phyloP scores from a whole-genome alignment of 495 filamentous ascomycete species.

The Astrothelium macrocarpum region DNA sequence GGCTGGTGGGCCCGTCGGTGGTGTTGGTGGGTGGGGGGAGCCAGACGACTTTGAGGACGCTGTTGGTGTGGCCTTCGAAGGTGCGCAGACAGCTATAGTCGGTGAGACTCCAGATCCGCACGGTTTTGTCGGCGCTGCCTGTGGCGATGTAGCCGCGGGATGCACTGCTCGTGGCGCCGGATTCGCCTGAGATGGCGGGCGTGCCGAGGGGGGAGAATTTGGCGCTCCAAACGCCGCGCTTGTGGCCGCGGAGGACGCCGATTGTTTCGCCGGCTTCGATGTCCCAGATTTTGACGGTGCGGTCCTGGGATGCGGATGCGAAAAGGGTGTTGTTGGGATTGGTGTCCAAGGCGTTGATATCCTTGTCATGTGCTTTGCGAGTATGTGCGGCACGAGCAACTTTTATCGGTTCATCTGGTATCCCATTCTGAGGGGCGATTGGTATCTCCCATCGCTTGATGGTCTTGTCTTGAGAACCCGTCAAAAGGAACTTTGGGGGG shows the following conservation, averaged over 20 bases:
- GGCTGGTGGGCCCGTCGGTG: conserved; percentile 30
- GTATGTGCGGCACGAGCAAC: conserved; percentile 51
- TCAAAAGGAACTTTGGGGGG: conserved; percentile 74
- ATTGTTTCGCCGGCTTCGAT: conserved; percentile 75
- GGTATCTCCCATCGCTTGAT: conserved; percentile 80
- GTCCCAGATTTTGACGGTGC: conserved; percentile 93
- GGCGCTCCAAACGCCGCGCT: conserved; percentile 90
- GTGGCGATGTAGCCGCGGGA: conserved; percentile 70
- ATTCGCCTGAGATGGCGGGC: conserved; percentile 57
- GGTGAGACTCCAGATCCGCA: conserved; percentile 88
- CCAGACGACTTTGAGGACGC: conserved; percentile 89
- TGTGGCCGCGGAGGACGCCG: conserved; percentile 84
- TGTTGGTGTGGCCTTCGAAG: conserved; percentile 93
- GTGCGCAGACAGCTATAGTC: conserved; percentile 91
- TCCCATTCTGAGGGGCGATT: conserved; percentile 15
- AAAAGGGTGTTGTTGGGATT: conserved; percentile 61
- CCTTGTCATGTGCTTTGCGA: conserved; percentile 92
- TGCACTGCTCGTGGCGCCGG: conserved; percentile 46
- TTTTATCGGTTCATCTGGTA: conserved; percentile 28
- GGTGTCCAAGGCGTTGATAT: conserved; percentile 90
- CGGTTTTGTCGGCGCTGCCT: conserved; percentile 86
- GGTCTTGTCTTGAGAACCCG: conserved; percentile 88
- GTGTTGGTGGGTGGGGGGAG: conserved; percentile 48
- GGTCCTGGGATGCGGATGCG: conserved; percentile 92
- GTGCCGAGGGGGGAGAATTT: conserved; percentile 72